Evolutionary conservation across 495 filamentous ascomycete genomes (phyloP).

Genomic region (Amorphotheca resinae): DNA sequence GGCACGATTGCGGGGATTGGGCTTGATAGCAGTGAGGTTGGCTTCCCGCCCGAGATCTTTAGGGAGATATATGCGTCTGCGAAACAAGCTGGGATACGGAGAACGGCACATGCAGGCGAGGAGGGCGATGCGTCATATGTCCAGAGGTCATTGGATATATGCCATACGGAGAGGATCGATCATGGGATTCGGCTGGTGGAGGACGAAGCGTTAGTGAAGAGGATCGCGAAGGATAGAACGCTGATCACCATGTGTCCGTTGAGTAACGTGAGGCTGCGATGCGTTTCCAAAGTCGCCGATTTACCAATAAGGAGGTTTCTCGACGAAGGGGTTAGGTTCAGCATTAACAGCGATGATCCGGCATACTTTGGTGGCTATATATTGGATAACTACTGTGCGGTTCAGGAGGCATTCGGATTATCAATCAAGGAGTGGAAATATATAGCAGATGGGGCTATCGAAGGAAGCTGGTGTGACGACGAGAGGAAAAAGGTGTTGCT

Average conservation of each 20-base stretch:
- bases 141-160: conserved; percentile 42
- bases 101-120: conserved; percentile 65
- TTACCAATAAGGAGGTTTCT: conserved; percentile 54
- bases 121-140: conserved; percentile 62
- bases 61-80: conserved; percentile 45
- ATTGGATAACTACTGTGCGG: conserved; percentile 61
- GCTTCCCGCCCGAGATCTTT: conserved; percentile 52
- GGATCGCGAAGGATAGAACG: conserved; percentile 40
- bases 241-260: conserved; percentile 61
- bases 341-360: conserved; percentile 66
- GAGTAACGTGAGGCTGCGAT: conserved; percentile 56
- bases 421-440: conserved; percentile 47
- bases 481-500: conserved; percentile 34
- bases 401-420: conserved; percentile 58
- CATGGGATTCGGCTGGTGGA: conserved; percentile 58
- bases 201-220: conserved; percentile 43
- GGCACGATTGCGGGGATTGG: conserved; percentile 50
- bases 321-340: conserved; percentile 52
- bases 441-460: conserved; percentile 48
- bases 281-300: conserved; percentile 41
- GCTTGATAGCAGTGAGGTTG: conserved; percentile 52
- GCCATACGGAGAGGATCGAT: conserved; percentile 52
- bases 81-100: conserved; percentile 32
- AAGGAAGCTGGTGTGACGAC: conserved; percentile 45
- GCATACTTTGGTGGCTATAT: conserved; percentile 75